Base-by-base conservation (phyloP, 495 filamentous ascomycete species). In the Letharia lupina region DNA sequence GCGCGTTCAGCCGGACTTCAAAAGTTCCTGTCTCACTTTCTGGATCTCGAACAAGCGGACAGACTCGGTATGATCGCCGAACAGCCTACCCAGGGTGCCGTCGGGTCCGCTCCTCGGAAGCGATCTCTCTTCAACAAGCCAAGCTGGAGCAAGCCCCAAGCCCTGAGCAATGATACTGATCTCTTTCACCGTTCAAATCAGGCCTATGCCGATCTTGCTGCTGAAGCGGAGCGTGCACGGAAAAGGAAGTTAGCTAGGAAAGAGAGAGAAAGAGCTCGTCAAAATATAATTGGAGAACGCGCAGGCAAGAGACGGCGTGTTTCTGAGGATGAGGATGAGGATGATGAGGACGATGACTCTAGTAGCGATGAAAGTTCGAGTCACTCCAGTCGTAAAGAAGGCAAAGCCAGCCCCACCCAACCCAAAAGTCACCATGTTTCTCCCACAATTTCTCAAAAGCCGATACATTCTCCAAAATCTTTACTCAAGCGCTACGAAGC, bases 151-250 rank as follows among this genome's bases (percentile, higher is more conserved):
- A 81, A 74, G 52, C 76, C 74, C 5, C 68, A 76, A 20, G 69
- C 73, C 4, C 77, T 79, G 35, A 75, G 75, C 13, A 78, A 83
- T 39, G 75, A 77, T 15, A 68, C 83, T 10, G 82, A 86, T 28
- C 83, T 92, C 54, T 93, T 91, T 70, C 84, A 84, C 44, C 84
- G 86, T 39, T 85, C 86, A 18, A 81, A 82, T 61, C 84, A 89
- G 65, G 82, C 84, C 2, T 89, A 87, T 67, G 76, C 78, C 16
- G 80, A 85, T 52, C 81, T 84, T 45, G 65, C 88, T 33, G 82
- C 83, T 44, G 86, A 89, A 31, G 75, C 82, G 58, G 73, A 81
- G 60, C 74, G 73, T 63, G 61, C 75, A 65, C 65, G 74, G 60
- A 58, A 74, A 73, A 77, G 69, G 65, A 74, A 74, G 60, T 13